Conservation (phyloP, 2,329 filamentous ascomycete genomes). For the Aspergillus alliaceus region DNA sequence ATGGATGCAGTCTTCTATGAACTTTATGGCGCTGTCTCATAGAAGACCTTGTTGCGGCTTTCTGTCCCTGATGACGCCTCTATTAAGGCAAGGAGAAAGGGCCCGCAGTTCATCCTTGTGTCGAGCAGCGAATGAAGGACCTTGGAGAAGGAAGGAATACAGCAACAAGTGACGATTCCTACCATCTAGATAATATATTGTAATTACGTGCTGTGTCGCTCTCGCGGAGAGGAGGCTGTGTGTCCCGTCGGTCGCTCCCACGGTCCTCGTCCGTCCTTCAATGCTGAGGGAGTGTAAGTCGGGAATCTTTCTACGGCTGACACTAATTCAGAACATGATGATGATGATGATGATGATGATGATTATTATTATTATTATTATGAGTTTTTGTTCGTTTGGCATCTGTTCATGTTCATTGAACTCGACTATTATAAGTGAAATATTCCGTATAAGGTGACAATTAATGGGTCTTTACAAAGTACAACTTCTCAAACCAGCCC, state of each 20-base stretch:
- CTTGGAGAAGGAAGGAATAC: neutral
- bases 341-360: too few species aligned
- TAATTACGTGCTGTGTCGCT: neutral
- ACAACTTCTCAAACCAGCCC: neutral
- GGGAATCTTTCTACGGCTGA: too few species aligned
- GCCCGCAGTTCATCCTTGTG: neutral
- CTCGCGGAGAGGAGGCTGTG: neutral
- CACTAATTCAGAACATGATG: too few species aligned
- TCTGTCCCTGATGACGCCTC: neutral
- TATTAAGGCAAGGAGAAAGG: neutral
- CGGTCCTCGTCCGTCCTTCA: neutral
- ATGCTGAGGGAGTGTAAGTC: too few species aligned
- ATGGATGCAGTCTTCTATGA: neutral
- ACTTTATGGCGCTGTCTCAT: neutral
- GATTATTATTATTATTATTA: too few species aligned
- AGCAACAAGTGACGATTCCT: neutral
- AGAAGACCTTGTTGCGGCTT: neutral
- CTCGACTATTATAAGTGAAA: neutral
- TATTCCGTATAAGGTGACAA: too few species aligned
- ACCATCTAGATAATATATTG: neutral
- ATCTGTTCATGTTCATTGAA: neutral
- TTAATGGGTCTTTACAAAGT: too few species aligned
- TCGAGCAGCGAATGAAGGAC: neutral
- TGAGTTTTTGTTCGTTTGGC: neutral
- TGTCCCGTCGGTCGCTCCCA: conserved; percentile 1